Percentiles rank a stretch among this genome's conserved stretches.
phyloP scores from a whole-genome alignment of 495 filamentous ascomycete genomes.

The Podospora anserina region DNA sequence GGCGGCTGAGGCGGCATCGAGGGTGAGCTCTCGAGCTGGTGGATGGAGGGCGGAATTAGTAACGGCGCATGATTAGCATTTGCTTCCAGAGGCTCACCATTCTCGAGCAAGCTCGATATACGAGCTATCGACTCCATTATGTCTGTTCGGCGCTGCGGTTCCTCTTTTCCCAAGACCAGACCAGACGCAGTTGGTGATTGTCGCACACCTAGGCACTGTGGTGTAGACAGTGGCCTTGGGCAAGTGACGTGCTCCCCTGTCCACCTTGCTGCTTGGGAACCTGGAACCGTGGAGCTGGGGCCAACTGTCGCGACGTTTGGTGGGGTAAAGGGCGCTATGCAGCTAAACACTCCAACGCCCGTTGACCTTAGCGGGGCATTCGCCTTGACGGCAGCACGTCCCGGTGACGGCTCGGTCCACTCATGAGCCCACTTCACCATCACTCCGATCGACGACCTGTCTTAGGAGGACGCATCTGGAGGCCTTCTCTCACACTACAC shows the following conservation, averaged over 20 bases:
- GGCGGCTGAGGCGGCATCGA: conserved; percentile 89
- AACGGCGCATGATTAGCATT: background rate
- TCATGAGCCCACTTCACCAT: background rate
- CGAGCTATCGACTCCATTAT: conserved; percentile 90
- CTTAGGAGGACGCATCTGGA: background rate
- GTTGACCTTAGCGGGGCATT: conserved; percentile 12
- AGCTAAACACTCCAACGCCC: conserved; percentile 21
- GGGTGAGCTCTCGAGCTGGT: conserved; percentile 87
- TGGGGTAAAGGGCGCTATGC: conserved; percentile 26
- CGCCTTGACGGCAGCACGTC: background rate
- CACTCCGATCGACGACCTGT: background rate
- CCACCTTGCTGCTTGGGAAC: background rate
- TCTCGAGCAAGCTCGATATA: conserved; percentile 90
- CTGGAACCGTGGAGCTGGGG: background rate
- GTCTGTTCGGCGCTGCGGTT: background rate
- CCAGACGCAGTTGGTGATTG: background rate
- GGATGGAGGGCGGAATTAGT: conserved; percentile 14
- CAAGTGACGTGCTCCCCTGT: conserved; percentile 38
- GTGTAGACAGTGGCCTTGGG: conserved; percentile 15
- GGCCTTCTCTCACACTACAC: conserved; percentile 1
- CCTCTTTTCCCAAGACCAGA: background rate
- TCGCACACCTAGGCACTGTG: background rate
- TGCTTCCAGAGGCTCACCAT: conserved; percentile 54
- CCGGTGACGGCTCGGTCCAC: conserved; percentile 22
- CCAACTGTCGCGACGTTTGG: conserved; percentile 10